These are phyloP conservation scores for Fusarium foetens DNA, from an alignment of 2,329 filamentous ascomycete species.

Conservation along the genomic window DNA sequence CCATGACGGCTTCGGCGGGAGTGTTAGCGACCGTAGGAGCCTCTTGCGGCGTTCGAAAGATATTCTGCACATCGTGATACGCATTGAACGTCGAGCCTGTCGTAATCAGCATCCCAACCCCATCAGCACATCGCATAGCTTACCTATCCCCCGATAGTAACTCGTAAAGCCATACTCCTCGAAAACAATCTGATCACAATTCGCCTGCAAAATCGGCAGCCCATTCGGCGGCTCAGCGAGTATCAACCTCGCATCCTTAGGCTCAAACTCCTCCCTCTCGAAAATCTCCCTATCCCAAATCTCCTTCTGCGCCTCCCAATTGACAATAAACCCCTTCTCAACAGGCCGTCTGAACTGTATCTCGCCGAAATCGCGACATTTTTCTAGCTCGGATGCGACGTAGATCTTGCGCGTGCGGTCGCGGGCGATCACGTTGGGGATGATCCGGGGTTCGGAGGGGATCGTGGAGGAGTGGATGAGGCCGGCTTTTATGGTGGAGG, in stretches of 20 bases:
- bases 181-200: conserved; percentile 96
- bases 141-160: conserved; percentile 81
- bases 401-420: conserved; percentile 83
- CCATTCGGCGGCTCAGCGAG: conserved; percentile 88
- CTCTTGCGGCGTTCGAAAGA: conserved; percentile 71
- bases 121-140: conserved; percentile 18
- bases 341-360: conserved; percentile 87
- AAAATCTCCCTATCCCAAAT: conserved; percentile 95
- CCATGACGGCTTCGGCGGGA: conserved; percentile 83
- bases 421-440: conserved; percentile 90
- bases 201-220: conserved; percentile 81
- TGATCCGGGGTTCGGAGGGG: conserved; percentile 70
- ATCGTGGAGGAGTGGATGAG: conserved; percentile 65
- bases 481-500: conserved; percentile 90
- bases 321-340: conserved; percentile 94
- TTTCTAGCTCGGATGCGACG: conserved; percentile 79
- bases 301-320: conserved; percentile 95
- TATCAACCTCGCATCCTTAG: conserved; percentile 79
- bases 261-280: conserved; percentile 75
- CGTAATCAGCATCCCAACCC: background rate
- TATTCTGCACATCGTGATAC: conserved; percentile 78
- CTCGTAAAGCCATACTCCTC: conserved; percentile 95
- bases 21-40: conserved; percentile 52
- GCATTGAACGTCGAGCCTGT: conserved; percentile 80
- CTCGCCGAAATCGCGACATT: conserved; percentile 90